phyloP scores from a whole-genome alignment of 1,284 basidiomycete genomes.

The Cryptococcus sp. region DNA sequence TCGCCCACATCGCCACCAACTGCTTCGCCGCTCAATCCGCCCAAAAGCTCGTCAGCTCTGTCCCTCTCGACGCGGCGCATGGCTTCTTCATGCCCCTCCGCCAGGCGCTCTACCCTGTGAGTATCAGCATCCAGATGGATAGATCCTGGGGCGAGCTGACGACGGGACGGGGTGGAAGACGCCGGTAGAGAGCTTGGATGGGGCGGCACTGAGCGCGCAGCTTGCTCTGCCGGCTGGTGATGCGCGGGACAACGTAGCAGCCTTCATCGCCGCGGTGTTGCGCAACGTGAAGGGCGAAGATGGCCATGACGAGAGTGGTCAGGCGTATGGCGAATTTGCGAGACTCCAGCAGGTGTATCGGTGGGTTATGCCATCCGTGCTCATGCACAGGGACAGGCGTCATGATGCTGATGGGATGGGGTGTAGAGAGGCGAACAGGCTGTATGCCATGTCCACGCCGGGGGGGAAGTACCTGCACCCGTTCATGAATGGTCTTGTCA shows the following conservation, averaged over 20 bases:
- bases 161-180: no score
- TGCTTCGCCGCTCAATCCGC: slow-evolving; percentile 17
- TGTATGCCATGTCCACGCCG: slow-evolving; percentile 24
- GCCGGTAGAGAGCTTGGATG: not conserved
- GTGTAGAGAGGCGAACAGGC: slow-evolving; percentile 33
- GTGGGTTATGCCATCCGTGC: slow-evolving; percentile 16
- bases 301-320: slow-evolving; percentile 4
- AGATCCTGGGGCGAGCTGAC: not conserved
- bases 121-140: not conserved
- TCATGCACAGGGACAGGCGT: no score
- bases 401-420: not conserved
- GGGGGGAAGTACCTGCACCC: slow-evolving; percentile 28
- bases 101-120: slow-evolving; percentile 19
- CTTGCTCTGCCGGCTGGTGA: slow-evolving; percentile 5
- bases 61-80: slow-evolving; percentile 28
- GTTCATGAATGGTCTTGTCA: slow-evolving; percentile 33
- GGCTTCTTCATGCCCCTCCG: slow-evolving; percentile 29
- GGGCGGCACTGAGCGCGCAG: not conserved
- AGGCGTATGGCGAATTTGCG: slow-evolving; percentile 23
- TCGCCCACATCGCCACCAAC: slow-evolving; percentile 15
- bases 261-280: slow-evolving; percentile 27
- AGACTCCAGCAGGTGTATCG: slow-evolving; percentile 25
- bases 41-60: slow-evolving; percentile 20
- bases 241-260: slow-evolving; percentile 18
- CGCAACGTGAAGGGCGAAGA: slow-evolving; percentile 19